These are phyloP conservation scores for Aspergillus unguis DNA, from an alignment of 2,329 filamentous ascomycete species.

Conservation along the genomic window DNA sequence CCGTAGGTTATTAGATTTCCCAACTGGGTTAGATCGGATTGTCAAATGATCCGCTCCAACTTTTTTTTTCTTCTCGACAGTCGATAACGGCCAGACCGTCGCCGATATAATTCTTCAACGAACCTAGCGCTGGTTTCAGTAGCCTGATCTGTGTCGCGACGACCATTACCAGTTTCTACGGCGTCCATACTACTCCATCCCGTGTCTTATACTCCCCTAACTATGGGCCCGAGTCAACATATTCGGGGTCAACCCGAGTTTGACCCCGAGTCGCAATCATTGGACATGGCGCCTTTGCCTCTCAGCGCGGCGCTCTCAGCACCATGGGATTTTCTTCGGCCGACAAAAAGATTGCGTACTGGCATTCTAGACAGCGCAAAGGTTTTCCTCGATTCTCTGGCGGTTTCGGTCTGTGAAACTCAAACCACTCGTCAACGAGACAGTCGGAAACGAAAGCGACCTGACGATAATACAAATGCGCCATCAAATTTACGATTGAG, in stretches of 20 bases:
- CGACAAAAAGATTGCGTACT: constrained; percentile 62
- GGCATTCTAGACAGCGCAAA: constrained; percentile 75
- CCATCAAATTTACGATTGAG: constrained; percentile 67
- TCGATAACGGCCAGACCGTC: neutral
- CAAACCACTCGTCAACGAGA: constrained; percentile 68
- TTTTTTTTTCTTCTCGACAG: constrained; percentile 4
- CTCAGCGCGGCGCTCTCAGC: constrained; percentile 50
- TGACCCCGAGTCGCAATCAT: too few species aligned
- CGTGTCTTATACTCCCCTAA: neutral
- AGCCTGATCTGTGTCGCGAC: neutral
- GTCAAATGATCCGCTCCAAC: neutral
- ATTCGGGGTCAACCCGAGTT: neutral
- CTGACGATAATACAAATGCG: constrained; percentile 47
- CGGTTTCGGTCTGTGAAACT: constrained; percentile 67
- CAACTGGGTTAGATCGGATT: neutral
- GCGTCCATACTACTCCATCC: neutral
- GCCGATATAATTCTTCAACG: too few species aligned
- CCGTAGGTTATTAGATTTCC: neutral
- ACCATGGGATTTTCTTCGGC: constrained; percentile 74
- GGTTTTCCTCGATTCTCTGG: constrained; percentile 73
- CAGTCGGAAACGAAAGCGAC: constrained; percentile 72
- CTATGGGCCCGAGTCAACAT: neutral
- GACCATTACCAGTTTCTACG: neutral
- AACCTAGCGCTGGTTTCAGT: too few species aligned
- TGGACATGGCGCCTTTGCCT: neutral